Evolutionary conservation across 805 yeast species (phyloP), one percentile per base, ranked within the genome.

Genomic region (Candida verbasci): DNA sequence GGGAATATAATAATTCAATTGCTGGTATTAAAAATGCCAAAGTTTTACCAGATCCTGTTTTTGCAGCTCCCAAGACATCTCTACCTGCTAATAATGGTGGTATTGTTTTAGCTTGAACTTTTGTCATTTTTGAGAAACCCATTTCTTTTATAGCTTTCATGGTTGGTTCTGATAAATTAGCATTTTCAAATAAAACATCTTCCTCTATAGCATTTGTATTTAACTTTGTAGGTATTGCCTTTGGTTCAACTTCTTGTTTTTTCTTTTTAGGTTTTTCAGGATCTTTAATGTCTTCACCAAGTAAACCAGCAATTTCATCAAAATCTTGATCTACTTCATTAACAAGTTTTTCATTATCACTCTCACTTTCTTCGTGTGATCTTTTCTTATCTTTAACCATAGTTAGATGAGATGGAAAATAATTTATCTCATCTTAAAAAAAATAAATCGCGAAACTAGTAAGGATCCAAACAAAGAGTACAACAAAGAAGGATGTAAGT

Each of bases 1-100:
- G 73, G 12, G 95, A 80, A 56, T 89, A 84, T 38, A 93, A 72
- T 66, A 88, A 68, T 65, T 93, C 98, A 46, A 93, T 82, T 22
- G 98, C 98, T 10, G 99, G 99, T 42, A 93, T 75, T 53, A 93
- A 69, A 51, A 93, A 93, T 8, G 99, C 97, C 43, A 94, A 68
- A 0, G 99, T 93, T 68, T 93, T 93, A 58, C 99, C 99, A 1
- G 97, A 88, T 37, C 99, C 99, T 3, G 99, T 93, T 66, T 89
- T 91, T 39, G 99, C 99, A n/a, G 98, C 98, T 48, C 98, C 99
- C 37, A 93, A 72, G 15, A 94, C 97, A 63, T 93, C 99, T 50
- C 91, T 78, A 29, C 98, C 98, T 1, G 97, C 97, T 45, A 94
- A 65, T 44, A 93, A 70, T 9, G 98, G 97, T 6, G 98, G 97